These are phyloP conservation scores for Trichoderma sp. DNA, from an alignment of 2,329 filamentous ascomycete genomes.

Conservation along the genomic window DNA sequence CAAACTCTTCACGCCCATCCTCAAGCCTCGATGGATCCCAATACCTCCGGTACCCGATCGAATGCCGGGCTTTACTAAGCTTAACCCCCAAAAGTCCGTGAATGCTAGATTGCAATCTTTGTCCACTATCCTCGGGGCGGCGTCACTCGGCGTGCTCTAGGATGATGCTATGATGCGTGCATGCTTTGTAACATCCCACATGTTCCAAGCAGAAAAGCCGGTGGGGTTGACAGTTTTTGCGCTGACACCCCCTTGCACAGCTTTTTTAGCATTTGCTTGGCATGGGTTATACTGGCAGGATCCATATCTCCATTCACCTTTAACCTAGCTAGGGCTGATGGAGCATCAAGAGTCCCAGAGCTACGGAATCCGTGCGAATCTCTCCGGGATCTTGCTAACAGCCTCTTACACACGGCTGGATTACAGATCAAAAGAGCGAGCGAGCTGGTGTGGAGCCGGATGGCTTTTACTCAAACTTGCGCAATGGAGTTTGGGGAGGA, in stretches of 20 bases:
- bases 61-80: constrained; percentile 9
- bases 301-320: neutral
- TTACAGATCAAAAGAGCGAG: constrained; percentile 6
- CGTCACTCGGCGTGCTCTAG: neutral
- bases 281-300: neutral
- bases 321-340: constrained; percentile 3
- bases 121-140: neutral
- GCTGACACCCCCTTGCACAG: neutral
- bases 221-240: neutral
- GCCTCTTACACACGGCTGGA: neutral
- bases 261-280: neutral
- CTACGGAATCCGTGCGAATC: constrained; percentile 1
- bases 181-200: constrained; percentile 7
- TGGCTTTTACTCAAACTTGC: neutral
- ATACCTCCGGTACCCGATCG: constrained; percentile 1
- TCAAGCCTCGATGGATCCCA: neutral
- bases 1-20: neutral
- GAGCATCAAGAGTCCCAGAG: neutral
- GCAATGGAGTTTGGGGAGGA: neutral
- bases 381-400: neutral
- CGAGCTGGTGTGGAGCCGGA: neutral
- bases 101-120: neutral
- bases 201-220: neutral
- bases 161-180: neutral
- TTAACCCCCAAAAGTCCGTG: constrained; percentile 11